A percentile compares a stretch with the other conserved stretches of the same genome.
Evolutionary conservation across 2,329 filamentous ascomycete genomes (phyloP).

Genomic region (Chaetoscypha palmicola): DNA sequence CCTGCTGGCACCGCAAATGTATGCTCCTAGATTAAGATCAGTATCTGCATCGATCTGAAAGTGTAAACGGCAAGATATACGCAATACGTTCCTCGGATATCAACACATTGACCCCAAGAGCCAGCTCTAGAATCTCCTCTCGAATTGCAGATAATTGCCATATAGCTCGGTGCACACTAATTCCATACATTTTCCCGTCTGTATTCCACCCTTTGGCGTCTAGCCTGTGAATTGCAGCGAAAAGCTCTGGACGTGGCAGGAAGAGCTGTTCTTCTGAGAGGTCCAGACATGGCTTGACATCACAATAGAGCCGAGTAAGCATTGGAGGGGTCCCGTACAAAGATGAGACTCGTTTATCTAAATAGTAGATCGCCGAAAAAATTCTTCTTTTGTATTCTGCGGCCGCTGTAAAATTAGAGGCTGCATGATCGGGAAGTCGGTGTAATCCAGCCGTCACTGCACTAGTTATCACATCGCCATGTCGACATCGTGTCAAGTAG

Average conservation of each 20-base stretch:
- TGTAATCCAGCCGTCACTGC: constrained; percentile 24
- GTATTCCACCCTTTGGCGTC: constrained; percentile 26
- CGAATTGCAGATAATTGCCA: constrained; percentile 18
- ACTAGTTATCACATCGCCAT: constrained; percentile 24
- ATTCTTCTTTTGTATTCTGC: constrained; percentile 26
- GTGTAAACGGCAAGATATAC: constrained; percentile 12
- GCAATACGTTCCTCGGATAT: constrained; percentile 19
- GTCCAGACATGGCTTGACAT: constrained; percentile 22
- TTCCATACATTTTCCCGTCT: constrained; percentile 13
- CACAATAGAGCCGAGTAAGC: constrained; percentile 22
- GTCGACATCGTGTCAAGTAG: constrained; percentile 19
- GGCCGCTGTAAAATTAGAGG: constrained; percentile 20
- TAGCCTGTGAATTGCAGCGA: constrained; percentile 12
- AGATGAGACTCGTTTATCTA: constrained; percentile 24
- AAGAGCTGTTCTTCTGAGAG: constrained; percentile 22
- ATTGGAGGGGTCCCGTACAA: constrained; percentile 25
- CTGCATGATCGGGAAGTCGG: constrained; percentile 21
- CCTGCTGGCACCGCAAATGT: constrained; percentile 4
- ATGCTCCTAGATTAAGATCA: not conserved
- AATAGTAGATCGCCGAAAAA: constrained; percentile 20
- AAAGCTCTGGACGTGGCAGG: constrained; percentile 16
- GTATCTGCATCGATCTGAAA: not conserved
- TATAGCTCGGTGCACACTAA: constrained; percentile 17
- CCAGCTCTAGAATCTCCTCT: constrained; percentile 27
- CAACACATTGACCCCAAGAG: constrained; percentile 24